Base-by-base conservation (phyloP, 345 rosid genomes). In the Moricandia arvensis region DNA sequence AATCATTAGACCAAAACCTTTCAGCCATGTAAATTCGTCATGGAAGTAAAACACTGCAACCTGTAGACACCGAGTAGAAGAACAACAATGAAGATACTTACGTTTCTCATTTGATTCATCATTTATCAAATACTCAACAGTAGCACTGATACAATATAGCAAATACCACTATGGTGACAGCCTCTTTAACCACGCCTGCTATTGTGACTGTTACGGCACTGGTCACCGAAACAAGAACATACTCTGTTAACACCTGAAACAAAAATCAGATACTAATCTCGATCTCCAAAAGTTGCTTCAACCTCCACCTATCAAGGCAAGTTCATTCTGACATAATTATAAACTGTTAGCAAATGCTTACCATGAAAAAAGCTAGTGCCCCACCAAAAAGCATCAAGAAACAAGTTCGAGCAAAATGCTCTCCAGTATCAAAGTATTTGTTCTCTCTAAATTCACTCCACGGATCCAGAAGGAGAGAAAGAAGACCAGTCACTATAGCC, bases 201-300 rank as follows among this genome's bases (percentile, higher is more conserved):
- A 93, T 93, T 65, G 98, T 93, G 80, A 96, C 90, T 1, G 98
- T 96, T 73, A 96, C 98, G 60, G 99, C 99, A 85, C 99, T 96
- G 34, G 99, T 96, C 73, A 96, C 98, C 49, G 97, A 93, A 75
- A 96, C 90, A 80, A 96, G 98, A 69, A 93, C 79, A 62, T 86
- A 90, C 82, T 92, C 99, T 1, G 98, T 92, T 66, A 95, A 82
- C 64, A 95, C 99, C 99, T 95, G 93, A 79, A 85, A 73, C 57
- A 43, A 15, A 33, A 72, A 16, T 3, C 35, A 8, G 7, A 51
- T 73, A 51, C 35, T 27, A 59, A 66, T 5, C 15, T 35, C 7
- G 34, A 59, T 33, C 21, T 67, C 9, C 68, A 78, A 8, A 53
- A 57, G 38, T 29, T 58, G 41, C 17, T 59, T 66, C 58, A 13